Conservation (phyloP, 1,284 basidiomycete genomes). For the Abortiporus biennis region DNA sequence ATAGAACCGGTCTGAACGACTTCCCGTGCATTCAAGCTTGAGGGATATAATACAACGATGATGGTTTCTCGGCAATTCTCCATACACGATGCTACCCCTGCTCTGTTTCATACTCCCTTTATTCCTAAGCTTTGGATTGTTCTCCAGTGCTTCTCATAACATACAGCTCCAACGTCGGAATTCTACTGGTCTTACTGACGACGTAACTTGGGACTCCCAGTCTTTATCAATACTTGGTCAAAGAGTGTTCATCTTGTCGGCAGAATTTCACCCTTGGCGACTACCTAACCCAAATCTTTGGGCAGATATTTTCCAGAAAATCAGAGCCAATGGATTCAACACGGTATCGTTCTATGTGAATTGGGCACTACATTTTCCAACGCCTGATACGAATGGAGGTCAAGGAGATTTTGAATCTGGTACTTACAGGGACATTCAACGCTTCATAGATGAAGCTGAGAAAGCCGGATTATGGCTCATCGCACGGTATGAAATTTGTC, state of each 20-base stretch:
- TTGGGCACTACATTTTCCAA: slow-evolving; percentile 42
- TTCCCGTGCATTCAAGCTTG: too few species aligned
- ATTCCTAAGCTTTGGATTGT: too few species aligned
- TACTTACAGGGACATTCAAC: slow-evolving; percentile 45
- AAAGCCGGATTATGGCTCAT: slow-evolving; percentile 50
- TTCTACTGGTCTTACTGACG: slow-evolving; percentile 39
- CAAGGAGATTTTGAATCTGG: slow-evolving; percentile 41
- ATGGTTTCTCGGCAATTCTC: too few species aligned
- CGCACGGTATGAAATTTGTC: slow-evolving; percentile 28
- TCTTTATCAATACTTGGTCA: slow-evolving; percentile 45
- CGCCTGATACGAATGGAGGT: slow-evolving; percentile 38
- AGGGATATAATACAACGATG: too few species aligned
- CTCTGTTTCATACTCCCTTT: too few species aligned
- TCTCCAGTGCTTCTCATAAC: neutral
- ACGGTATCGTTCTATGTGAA: slow-evolving; percentile 47
- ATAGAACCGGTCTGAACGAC: too few species aligned
- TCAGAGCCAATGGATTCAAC: slow-evolving; percentile 55
- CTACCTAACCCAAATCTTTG: slow-evolving; percentile 43
- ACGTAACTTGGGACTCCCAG: slow-evolving; percentile 46
- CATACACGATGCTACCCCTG: too few species aligned
- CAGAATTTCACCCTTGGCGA: slow-evolving; percentile 45
- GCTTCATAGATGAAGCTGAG: slow-evolving; percentile 44
- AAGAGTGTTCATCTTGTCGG: slow-evolving; percentile 43
- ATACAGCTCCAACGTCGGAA: slow-evolving; percentile 10
- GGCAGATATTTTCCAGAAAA: slow-evolving; percentile 53